Percentiles rank a stretch among this genome's conserved stretches.
Conservation (phyloP, 179 eudicot species). For the Sideroxylon spinosum region DNA sequence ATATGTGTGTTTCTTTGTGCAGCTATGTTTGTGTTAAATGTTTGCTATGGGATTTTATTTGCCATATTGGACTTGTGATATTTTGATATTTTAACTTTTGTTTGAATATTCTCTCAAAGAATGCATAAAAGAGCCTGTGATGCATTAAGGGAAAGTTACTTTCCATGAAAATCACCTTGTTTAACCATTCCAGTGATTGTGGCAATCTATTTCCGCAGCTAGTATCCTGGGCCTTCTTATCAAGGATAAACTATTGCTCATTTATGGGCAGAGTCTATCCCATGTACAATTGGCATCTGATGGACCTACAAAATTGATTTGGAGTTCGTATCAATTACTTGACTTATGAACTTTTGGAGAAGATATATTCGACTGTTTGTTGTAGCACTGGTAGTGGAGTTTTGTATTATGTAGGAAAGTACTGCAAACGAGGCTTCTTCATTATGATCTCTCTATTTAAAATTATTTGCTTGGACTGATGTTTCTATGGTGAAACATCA, state of each 20-base stretch:
- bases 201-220: background rate
- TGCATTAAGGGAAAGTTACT: background rate
- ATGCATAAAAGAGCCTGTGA: background rate
- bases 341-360: background rate
- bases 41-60: too few species aligned
- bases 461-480: background rate
- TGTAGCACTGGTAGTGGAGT: background rate
- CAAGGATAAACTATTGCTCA: background rate
- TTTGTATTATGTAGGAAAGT: too few species aligned
- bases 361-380: background rate
- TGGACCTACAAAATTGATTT: background rate
- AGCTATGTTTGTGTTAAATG: too few species aligned
- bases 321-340: background rate
- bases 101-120: background rate
- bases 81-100: constrained; percentile 1
- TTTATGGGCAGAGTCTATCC: background rate
- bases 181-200: background rate
- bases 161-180: background rate
- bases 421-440: too few species aligned
- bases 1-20: too few species aligned
- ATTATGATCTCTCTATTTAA: background rate
- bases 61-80: too few species aligned
- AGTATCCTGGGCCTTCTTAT: background rate
- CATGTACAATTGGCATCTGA: background rate
- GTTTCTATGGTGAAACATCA: background rate